A percentile compares a stretch with the other conserved stretches of the same genome.
phyloP scores from a whole-genome alignment of 1,139 yeast genomes.

The Blastobotrys serpentis region DNA sequence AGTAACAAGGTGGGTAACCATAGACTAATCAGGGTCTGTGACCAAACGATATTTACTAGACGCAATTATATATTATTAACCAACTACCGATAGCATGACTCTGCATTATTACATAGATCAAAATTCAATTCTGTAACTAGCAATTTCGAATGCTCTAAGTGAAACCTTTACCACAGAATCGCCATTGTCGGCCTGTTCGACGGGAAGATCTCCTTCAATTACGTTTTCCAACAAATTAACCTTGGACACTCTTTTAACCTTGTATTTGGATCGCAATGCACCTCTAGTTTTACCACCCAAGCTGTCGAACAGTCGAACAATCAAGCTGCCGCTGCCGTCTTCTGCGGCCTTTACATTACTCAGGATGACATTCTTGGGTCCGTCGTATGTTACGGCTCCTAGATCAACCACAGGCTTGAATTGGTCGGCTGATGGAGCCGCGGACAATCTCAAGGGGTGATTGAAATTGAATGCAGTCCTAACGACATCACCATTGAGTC shows the following conservation, averaged over 20 bases:
- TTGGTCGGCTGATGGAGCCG: slow-evolving; percentile 18
- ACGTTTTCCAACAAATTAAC: slow-evolving; percentile 75
- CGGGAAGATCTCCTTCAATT: slow-evolving; percentile 40
- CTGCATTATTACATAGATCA: not conserved
- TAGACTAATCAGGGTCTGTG: no score
- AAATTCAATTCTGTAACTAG: slow-evolving; percentile 42
- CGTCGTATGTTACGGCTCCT: slow-evolving; percentile 38
- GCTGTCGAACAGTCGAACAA: slow-evolving; percentile 78
- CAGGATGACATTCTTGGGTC: slow-evolving; percentile 60
- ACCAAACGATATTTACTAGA: no score
- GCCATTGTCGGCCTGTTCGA: slow-evolving; percentile 31
- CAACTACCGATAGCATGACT: no score
- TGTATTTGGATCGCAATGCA: slow-evolving; percentile 39
- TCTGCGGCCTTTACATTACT: slow-evolving; percentile 86
- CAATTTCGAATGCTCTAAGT: slow-evolving; percentile 77
- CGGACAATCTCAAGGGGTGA: slow-evolving; percentile 53
- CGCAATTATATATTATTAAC: no score
- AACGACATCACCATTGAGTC: slow-evolving; percentile 62
- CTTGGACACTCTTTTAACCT: slow-evolving; percentile 40
- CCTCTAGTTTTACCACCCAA: slow-evolving; percentile 74
- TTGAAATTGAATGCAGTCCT: slow-evolving; percentile 79
- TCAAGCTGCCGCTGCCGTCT: slow-evolving; percentile 53
- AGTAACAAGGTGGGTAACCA: no score
- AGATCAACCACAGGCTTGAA: slow-evolving; percentile 20
- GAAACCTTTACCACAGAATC: slow-evolving; percentile 41